Base-by-base conservation (phyloP, 2,329 filamentous ascomycete species). In the Aureobasidium namibiae region DNA sequence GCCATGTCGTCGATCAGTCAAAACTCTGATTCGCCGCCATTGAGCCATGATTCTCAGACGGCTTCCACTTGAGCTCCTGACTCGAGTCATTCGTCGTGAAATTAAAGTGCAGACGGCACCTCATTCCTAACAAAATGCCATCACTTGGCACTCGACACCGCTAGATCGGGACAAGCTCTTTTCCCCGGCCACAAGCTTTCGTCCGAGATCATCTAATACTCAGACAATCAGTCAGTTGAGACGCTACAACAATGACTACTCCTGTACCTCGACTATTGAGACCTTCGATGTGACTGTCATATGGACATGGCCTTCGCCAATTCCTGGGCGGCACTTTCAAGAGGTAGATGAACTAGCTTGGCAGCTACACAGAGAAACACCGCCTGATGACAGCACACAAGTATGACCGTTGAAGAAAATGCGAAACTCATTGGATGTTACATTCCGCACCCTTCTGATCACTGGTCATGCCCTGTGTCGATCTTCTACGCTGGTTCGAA, bases 351-450 rank as follows among this genome's bases (percentile, higher is more conserved):
- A 13, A 41, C 36, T 45, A 39, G 38, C 52, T 56, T 56, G 39
- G 52, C 52, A 44, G 52, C 52, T 34, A 34, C 52, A 56, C 52
- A 33, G 21, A 18, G 18, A 23, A 36, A n/a, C 52, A 45, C 18
- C 41, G 33, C 54, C 42, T 16, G 31, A 57, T 57, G 54, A 57
- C 54, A 36, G 31, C 54, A 57, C 54, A 56, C 33, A 48, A 57
- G 54, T 57, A 57, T 57, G 54, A 57, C 54, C 54, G 54, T 48
- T 48, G 42, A 33, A 38, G 42, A 33, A 38, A 23, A 23, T 38
- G 42, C 54, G 23, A 48, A 57, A 39, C 14, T 39, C n/a, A 57
- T 31, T 57, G 23, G 41, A 36, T 29, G 16, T 21, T 46, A 24
- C 54, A 57, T 48, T 48, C 54, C 54, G 38, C 54, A 48, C 21